phyloP scores from a whole-genome alignment of 1,139 yeast genomes.

The Pichia sp. region DNA sequence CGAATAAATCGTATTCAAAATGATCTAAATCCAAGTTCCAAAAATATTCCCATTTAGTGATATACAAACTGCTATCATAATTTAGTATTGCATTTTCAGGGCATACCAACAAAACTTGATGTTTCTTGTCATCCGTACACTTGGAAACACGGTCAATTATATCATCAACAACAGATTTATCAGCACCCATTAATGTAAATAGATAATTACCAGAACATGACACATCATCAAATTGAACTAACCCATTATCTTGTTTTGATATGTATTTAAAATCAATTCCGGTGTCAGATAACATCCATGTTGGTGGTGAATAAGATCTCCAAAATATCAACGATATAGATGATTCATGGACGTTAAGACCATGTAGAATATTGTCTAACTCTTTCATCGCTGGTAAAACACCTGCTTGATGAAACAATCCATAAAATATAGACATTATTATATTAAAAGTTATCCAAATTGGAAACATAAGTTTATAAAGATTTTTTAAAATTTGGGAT shows the following conservation, averaged over 20 bases:
- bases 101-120: slow-evolving; percentile 18
- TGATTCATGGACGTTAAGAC: background rate
- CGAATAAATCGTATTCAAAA: slow-evolving; percentile 42
- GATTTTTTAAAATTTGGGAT: background rate
- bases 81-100: slow-evolving; percentile 25
- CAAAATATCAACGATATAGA: slow-evolving; percentile 60
- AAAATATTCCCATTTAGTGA: slow-evolving; percentile 36
- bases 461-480: slow-evolving; percentile 1
- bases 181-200: slow-evolving; percentile 58
- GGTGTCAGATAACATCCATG: slow-evolving; percentile 52
- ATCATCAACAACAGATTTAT: slow-evolving; percentile 22
- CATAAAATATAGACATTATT: slow-evolving; percentile 59
- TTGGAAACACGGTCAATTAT: slow-evolving; percentile 5
- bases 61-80: background rate
- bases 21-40: slow-evolving; percentile 65
- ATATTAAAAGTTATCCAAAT: slow-evolving; percentile 67
- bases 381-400: slow-evolving; percentile 57
- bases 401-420: slow-evolving; percentile 86
- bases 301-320: slow-evolving; percentile 92
- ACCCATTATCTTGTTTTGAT: background rate
- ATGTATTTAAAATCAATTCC: slow-evolving; percentile 1
- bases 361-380: slow-evolving; percentile 21
- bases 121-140: background rate
- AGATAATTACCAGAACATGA: background rate
- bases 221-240: background rate